Evolutionary conservation across 192 early-diverging fungal genomes (phyloP), one percentile per base, ranked within the genome.

Genomic region (Entophlyctis helioformis): DNA sequence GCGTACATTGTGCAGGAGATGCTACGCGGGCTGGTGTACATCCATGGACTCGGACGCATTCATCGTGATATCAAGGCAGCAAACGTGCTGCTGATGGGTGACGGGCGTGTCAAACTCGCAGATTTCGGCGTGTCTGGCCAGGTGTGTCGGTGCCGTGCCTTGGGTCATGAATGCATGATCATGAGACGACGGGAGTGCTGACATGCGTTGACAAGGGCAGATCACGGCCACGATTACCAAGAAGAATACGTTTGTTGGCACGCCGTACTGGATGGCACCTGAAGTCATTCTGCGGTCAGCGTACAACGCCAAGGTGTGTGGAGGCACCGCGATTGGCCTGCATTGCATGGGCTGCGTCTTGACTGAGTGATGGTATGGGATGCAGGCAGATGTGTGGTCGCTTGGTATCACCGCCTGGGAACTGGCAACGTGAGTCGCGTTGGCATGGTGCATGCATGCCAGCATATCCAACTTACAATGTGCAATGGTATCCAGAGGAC

Each of bases 121-220:
- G 93, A 97, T 71, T 97, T 97, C 72, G 93, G 93, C 11, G 93
- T 97, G 22, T 88, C 88, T 19, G 86, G 85, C 29, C 92, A 96
- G 70, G 74, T 86, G 53, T 62, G 61, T n/a, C 52, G 57, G 2
- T 22, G 41, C 57, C 24, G 36, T 21, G 1, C 24, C 29, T 19
- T 54, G 55, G 7, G 50, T 57, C 18, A 20, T 16, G 46, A 62
- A 52, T n/a, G n/a, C n/a, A n/a, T n/a, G n/a, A n/a, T n/a, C n/a
- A n/a, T n/a, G n/a, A n/a, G n/a, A n/a, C n/a, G n/a, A n/a, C n/a
- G n/a, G n/a, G n/a, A n/a, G n/a, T n/a, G n/a, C n/a, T n/a, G n/a
- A n/a, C n/a, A n/a, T n/a, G n/a, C n/a, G n/a, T n/a, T n/a, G n/a
- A n/a, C n/a, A n/a, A 62, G 57, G 48, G 22, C 36, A 66, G 46